Evolutionary conservation across 2,329 filamentous ascomycete species (phyloP).

Genomic region (Rutstroemia sydowiana): DNA sequence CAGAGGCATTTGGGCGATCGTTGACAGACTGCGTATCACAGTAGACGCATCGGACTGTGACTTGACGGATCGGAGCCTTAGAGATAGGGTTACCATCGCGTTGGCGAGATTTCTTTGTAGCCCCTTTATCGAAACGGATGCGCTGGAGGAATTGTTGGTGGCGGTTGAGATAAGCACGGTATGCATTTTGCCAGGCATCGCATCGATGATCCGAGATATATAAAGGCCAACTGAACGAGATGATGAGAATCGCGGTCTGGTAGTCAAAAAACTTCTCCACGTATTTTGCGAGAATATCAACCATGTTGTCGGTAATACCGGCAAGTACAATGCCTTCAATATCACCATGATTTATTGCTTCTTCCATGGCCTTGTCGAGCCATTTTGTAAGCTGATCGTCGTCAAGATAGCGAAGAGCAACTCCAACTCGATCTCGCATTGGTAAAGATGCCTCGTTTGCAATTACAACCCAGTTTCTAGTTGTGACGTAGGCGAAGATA

Average conservation of each 20-base stretch:
- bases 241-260: slow-evolving; percentile 69
- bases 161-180: slow-evolving; percentile 63
- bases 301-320: slow-evolving; percentile 63
- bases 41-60: slow-evolving; percentile 69
- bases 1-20: slow-evolving; percentile 25
- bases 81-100: slow-evolving; percentile 56
- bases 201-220: slow-evolving; percentile 74
- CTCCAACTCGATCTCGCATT: slow-evolving; percentile 64
- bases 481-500: slow-evolving; percentile 70
- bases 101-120: slow-evolving; percentile 58
- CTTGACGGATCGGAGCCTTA: slow-evolving; percentile 58
- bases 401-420: slow-evolving; percentile 61
- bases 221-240: slow-evolving; percentile 65
- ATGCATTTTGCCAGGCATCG: slow-evolving; percentile 63
- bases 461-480: slow-evolving; percentile 68
- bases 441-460: slow-evolving; percentile 67
- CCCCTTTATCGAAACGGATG: slow-evolving; percentile 71
- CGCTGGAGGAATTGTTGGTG: slow-evolving; percentile 69
- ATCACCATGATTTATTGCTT: slow-evolving; percentile 58
- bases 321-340: slow-evolving; percentile 73
- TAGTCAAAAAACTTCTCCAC: slow-evolving; percentile 69
- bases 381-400: slow-evolving; percentile 58
- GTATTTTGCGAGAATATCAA: slow-evolving; percentile 71
- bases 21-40: slow-evolving; percentile 57
- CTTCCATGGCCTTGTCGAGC: slow-evolving; percentile 57